Conservation (phyloP, 2,329 filamentous ascomycete species). For the Colletotrichum graminicola region DNA sequence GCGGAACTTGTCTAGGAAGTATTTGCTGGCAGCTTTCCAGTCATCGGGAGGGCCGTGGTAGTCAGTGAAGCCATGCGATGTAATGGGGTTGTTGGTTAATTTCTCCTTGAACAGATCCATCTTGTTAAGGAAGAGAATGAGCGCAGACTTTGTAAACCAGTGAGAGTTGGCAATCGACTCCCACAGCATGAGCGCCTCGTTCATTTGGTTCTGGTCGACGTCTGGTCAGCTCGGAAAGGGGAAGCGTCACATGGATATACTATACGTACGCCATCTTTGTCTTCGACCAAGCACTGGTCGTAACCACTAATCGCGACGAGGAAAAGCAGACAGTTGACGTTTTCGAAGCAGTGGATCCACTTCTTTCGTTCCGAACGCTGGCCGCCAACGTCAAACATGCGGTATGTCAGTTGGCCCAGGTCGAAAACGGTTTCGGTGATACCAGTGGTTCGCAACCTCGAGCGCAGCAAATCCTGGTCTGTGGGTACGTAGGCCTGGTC, state of each 20-base stretch:
- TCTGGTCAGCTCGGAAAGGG: constrained; percentile 42
- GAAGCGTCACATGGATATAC: constrained; percentile 50
- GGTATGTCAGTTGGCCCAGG: constrained; percentile 90
- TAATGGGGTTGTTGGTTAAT: constrained; percentile 77
- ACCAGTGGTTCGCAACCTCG: constrained; percentile 89
- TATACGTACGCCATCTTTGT: constrained; percentile 88
- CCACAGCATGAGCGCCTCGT: constrained; percentile 88
- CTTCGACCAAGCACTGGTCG: constrained; percentile 95
- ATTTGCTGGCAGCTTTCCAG: constrained; percentile 81
- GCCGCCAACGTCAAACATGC: constrained; percentile 96
- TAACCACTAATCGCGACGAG: constrained; percentile 96
- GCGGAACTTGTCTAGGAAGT: constrained; percentile 85
- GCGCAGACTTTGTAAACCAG: constrained; percentile 85
- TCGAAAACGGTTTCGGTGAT: constrained; percentile 97
- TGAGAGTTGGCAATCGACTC: constrained; percentile 88
- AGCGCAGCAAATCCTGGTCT: constrained; percentile 94
- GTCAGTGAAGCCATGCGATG: constrained; percentile 81
- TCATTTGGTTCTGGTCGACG: constrained; percentile 82
- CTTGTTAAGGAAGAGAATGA: constrained; percentile 90
- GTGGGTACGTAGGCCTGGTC: constrained; percentile 84
- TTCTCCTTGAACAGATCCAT: constrained; percentile 88
- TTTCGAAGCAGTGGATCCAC: constrained; percentile 97
- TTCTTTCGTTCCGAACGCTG: constrained; percentile 95
- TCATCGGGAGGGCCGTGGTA: constrained; percentile 79
- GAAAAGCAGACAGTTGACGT: constrained; percentile 92